These are phyloP conservation scores for Salix suchowensis DNA, from an alignment of 345 rosid genomes.

Conservation along the genomic window DNA sequence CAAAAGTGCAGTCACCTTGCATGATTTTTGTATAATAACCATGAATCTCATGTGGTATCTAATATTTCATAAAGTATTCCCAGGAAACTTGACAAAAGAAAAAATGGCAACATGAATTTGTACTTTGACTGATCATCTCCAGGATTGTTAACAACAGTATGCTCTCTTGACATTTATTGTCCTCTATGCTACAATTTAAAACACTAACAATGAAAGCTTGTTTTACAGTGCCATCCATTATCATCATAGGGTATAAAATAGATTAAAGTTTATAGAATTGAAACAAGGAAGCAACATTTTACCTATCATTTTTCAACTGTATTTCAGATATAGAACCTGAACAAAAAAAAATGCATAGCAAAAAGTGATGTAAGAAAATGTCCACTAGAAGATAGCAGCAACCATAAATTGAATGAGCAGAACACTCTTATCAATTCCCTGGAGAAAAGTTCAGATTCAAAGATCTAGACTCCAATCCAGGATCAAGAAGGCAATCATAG, in stretches of 20 bases:
- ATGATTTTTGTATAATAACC: neutral
- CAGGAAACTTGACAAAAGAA: neutral
- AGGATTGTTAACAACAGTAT: neutral
- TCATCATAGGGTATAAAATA: too few species aligned
- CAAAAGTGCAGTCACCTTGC: neutral
- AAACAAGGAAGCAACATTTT: too few species aligned
- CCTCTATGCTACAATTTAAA: too few species aligned
- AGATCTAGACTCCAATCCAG: neutral
- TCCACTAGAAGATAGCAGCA: neutral
- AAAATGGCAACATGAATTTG: neutral
- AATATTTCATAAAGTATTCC: neutral
- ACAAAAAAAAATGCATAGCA: neutral
- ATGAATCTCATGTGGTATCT: neutral
- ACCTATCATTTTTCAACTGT: too few species aligned
- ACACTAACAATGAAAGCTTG: too few species aligned
- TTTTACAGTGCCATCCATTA: too few species aligned
- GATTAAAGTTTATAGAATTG: too few species aligned
- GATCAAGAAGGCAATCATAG: neutral
- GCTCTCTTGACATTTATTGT: too few species aligned
- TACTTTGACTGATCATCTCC: neutral
- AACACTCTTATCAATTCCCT: neutral
- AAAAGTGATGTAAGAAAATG: neutral
- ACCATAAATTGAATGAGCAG: neutral
- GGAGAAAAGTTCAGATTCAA: neutral
- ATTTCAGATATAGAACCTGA: neutral